Percentiles rank a stretch among this genome's conserved stretches.
Conservation (phyloP, 1,284 basidiomycete species). For the Apiotrichum mycotoxinovorans region DNA sequence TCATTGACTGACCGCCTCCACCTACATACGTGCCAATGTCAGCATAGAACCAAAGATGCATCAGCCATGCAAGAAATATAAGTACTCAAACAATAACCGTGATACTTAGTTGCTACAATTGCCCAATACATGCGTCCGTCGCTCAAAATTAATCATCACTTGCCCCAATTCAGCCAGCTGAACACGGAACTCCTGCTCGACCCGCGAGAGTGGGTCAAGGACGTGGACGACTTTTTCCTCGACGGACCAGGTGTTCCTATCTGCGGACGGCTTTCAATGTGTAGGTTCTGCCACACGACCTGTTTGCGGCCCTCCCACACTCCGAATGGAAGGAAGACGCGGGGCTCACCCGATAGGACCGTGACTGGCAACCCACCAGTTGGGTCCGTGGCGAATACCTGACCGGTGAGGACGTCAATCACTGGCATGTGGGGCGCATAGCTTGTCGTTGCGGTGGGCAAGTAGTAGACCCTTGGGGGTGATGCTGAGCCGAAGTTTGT, state of each 20-base stretch:
- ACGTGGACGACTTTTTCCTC: background rate
- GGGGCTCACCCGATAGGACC: conserved; percentile 37
- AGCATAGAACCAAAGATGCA: too few relatives aligned
- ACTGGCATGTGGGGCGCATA: conserved; percentile 56
- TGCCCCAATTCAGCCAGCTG: conserved; percentile 16
- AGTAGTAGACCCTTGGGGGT: conserved; percentile 37
- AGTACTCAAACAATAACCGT: too few relatives aligned
- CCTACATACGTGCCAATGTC: too few relatives aligned
- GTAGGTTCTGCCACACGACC: conserved; percentile 14
- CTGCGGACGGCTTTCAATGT: background rate
- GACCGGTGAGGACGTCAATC: conserved; percentile 63
- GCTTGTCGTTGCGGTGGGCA: conserved; percentile 38
- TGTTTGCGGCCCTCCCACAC: conserved; percentile 15
- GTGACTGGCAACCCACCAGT: conserved; percentile 50
- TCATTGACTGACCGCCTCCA: too few relatives aligned
- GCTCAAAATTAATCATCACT: background rate
- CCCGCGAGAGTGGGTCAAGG: conserved; percentile 8
- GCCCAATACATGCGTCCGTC: too few relatives aligned
- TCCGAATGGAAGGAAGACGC: conserved; percentile 40
- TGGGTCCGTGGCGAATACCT: conserved; percentile 51
- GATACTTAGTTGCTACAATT: too few relatives aligned
- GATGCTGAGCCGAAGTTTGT: conserved; percentile 60
- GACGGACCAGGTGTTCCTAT: background rate
- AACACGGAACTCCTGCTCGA: conserved; percentile 17
- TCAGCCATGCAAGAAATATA: too few relatives aligned